Base-by-base conservation (phyloP, 495 filamentous ascomycete genomes). In the Xeromyces bisporus region DNA sequence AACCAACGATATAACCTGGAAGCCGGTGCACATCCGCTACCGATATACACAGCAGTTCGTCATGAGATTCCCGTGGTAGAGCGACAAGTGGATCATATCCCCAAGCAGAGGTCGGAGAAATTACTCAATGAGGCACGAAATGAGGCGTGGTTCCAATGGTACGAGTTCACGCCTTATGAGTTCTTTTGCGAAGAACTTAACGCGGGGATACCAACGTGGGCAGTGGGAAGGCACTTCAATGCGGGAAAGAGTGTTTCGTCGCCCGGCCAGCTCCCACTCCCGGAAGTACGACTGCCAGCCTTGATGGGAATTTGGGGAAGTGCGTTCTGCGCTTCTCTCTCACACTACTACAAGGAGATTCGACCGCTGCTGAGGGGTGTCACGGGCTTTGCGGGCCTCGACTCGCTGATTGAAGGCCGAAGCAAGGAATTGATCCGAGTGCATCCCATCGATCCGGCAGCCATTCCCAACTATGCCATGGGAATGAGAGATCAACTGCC, bases 101-200 rank as follows among this genome's bases (percentile, higher is more conserved):
- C 34, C 21, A 33, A 57, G n/a, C 54, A 43, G 3, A 58, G 47
- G 10, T 58, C 55, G 14, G 64, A 69, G 20, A 55, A 62, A 14
- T 39, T 49, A 1, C 76, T 78, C 40, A 67, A 67, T 33, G 65
- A 71, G 30, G 75, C 82, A 2, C 73, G 69, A 40, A 66, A 64
- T 31, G 73, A 89, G 46, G 65, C 80, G 2, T 97, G 85, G 81
- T 97, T 97, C 40, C 87, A 97, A 43, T 97, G 89, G 89, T 96
- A 93, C 41, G 89, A 97, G 39, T 73, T 86, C 35, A 92, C 83
- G 0, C 89, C 89, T 0, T 97, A 92, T 41, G 89, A 97, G 53
- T 75, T 97, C 41, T 94, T 84, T 51, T 93, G 83, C 46, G 89
- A 97, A 48, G 89, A 96, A 38, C 74, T 80, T 18, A 60, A 64